Conservation (phyloP, 2,329 filamentous ascomycete species). For the Didymella lethalis region DNA sequence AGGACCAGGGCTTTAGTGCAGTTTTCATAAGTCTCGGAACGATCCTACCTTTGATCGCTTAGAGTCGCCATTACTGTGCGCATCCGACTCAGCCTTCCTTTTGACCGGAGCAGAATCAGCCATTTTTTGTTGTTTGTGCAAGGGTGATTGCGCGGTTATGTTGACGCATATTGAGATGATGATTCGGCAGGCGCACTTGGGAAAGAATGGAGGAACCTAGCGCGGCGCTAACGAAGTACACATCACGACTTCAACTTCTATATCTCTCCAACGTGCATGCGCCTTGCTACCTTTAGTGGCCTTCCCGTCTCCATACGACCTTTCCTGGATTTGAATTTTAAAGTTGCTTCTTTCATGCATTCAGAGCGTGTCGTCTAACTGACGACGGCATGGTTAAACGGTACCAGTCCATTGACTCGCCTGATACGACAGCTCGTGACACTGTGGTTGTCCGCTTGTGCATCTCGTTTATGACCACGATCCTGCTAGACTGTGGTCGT, state of each 20-base stretch:
- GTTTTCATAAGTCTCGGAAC: slow-evolving; percentile 23
- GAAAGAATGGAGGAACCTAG: slow-evolving; percentile 3
- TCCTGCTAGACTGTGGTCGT: not conserved
- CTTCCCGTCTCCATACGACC: not conserved
- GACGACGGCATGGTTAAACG: not conserved
- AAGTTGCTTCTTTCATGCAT: not conserved
- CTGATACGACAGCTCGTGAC: not conserved
- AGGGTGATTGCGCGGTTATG: not conserved
- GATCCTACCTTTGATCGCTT: slow-evolving; percentile 52
- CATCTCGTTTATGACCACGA: not conserved
- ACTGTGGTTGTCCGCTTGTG: not conserved
- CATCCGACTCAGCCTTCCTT: slow-evolving; percentile 48
- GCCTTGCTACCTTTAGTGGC: not conserved
- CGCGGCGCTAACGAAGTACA: slow-evolving; percentile 4
- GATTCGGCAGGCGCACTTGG: not conserved
- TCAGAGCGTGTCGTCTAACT: not conserved
- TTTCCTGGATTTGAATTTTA: not conserved
- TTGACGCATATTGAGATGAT: not conserved
- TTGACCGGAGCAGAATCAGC: slow-evolving; percentile 39
- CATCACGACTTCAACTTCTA: not conserved
- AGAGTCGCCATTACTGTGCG: slow-evolving; percentile 34
- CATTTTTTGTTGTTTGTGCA: slow-evolving; percentile 21
- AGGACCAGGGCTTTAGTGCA: slow-evolving; percentile 24
- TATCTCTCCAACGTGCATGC: not conserved
- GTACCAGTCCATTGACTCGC: not conserved